These are phyloP conservation scores for Lecanicillium sp. DNA, from an alignment of 2,329 filamentous ascomycete species.

Conservation along the genomic window DNA sequence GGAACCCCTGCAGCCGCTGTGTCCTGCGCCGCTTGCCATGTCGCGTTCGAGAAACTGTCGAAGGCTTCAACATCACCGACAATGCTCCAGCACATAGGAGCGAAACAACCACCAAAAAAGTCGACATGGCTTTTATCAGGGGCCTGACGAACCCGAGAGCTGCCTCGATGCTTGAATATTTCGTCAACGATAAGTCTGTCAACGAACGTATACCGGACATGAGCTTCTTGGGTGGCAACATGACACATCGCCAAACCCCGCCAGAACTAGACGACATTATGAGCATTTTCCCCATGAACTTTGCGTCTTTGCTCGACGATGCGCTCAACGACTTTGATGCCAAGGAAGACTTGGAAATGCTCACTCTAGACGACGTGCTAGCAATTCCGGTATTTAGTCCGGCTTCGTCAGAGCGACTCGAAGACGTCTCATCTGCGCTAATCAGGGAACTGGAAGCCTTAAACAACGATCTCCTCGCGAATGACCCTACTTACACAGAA, in stretches of 20 bases:
- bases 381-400: conserved; percentile 1
- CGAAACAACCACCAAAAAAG: not conserved
- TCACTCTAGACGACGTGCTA: conserved; percentile 7
- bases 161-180: conserved; percentile 15
- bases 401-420: conserved; percentile 1
- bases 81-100: no score
- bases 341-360: conserved; percentile 3
- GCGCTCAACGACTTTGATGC: conserved; percentile 4
- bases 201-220: conserved; percentile 5
- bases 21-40: conserved; percentile 11
- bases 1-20: conserved; percentile 17
- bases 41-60: not conserved
- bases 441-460: conserved; percentile 8
- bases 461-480: conserved; percentile 9
- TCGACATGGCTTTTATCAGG: conserved; percentile 16
- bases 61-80: not conserved
- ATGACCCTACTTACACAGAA: conserved; percentile 10
- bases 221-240: conserved; percentile 3
- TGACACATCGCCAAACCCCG: not conserved
- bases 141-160: conserved; percentile 17
- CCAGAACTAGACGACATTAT: not conserved
- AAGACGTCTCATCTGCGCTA: conserved; percentile 4
- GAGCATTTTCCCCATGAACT: conserved; percentile 11
- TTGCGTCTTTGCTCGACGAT: conserved; percentile 6
- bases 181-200: conserved; percentile 9